phyloP scores from a whole-genome alignment of 1,139 yeast genomes.

The Blastobotrys indianensis region DNA sequence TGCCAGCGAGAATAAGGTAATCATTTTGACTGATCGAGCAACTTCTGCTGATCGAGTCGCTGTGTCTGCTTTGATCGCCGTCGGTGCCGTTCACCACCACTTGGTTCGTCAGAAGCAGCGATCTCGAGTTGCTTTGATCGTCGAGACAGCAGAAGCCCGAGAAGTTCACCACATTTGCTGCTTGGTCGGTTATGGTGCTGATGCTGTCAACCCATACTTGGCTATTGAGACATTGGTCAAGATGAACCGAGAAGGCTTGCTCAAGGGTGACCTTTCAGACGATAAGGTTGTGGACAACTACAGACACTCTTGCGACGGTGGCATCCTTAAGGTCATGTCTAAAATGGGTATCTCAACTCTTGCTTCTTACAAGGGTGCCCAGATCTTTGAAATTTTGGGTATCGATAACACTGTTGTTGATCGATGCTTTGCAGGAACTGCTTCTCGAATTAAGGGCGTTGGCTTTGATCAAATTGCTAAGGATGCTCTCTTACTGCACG shows the following conservation, averaged over 20 bases:
- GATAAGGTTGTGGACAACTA: constrained; percentile 66
- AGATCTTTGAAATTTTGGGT: constrained; percentile 95
- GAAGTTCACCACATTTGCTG: constrained; percentile 97
- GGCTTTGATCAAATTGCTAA: constrained; percentile 94
- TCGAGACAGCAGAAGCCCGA: constrained; percentile 95
- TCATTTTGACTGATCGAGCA: constrained; percentile 67
- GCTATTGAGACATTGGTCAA: constrained; percentile 84
- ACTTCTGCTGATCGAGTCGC: constrained; percentile 62
- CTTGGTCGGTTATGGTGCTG: constrained; percentile 94
- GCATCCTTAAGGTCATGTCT: constrained; percentile 94
- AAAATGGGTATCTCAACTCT: constrained; percentile 98
- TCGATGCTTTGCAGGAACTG: constrained; percentile 94
- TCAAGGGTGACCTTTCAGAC: constrained; percentile 52
- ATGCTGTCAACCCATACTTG: constrained; percentile 89
- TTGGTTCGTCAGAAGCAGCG: constrained; percentile 94
- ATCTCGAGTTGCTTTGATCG: constrained; percentile 83
- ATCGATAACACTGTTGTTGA: constrained; percentile 93
- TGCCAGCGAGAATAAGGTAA: constrained; percentile 64
- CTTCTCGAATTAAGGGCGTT: constrained; percentile 92
- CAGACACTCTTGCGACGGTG: constrained; percentile 77
- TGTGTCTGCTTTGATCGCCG: constrained; percentile 85
- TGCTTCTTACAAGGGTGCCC: constrained; percentile 98
- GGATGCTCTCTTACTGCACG: constrained; percentile 92
- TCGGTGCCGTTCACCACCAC: constrained; percentile 96
- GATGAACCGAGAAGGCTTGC: constrained; percentile 75